Percentiles rank a stretch among this genome's conserved stretches.
Evolutionary conservation across 495 filamentous ascomycete genomes (phyloP).

Genomic region (Podospora comata): DNA sequence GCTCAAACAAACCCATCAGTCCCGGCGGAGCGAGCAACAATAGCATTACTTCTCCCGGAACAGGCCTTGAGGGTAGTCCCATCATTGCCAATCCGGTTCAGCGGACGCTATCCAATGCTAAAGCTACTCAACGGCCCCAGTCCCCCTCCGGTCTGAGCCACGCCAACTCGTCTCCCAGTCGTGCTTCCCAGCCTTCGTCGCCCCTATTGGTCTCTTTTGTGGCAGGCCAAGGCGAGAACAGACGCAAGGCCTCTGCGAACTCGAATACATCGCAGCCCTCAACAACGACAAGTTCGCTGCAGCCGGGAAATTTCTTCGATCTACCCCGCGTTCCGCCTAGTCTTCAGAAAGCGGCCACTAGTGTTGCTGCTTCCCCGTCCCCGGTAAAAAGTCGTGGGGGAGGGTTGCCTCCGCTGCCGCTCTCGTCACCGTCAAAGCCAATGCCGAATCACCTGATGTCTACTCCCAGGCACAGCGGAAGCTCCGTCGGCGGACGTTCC

Average conservation of each 20-base stretch:
- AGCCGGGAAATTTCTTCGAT: slow-evolving; percentile 73
- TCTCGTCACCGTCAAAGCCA: slow-evolving; percentile 48
- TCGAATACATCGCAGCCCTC: slow-evolving; percentile 80
- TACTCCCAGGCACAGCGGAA: slow-evolving; percentile 46
- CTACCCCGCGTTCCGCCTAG: slow-evolving; percentile 57
- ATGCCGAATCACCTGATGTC: slow-evolving; percentile 34
- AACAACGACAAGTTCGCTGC: slow-evolving; percentile 62
- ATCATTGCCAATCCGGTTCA: slow-evolving; percentile 75
- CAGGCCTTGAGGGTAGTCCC: slow-evolving; percentile 81
- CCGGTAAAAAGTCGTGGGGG: slow-evolving; percentile 71
- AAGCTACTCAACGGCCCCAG: slow-evolving; percentile 68
- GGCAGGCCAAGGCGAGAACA: slow-evolving; percentile 57
- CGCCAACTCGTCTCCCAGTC: slow-evolving; percentile 78
- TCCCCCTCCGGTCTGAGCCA: slow-evolving; percentile 81
- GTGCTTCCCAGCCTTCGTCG: slow-evolving; percentile 89
- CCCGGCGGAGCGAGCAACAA: slow-evolving; percentile 40
- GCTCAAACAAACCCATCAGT: slow-evolving; percentile 52
- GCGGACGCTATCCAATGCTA: slow-evolving; percentile 75
- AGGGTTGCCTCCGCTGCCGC: slow-evolving; percentile 46
- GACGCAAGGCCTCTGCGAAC: slow-evolving; percentile 74
- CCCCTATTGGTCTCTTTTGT: slow-evolving; percentile 90
- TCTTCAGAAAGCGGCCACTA: slow-evolving; percentile 56
- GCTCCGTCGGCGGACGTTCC: slow-evolving; percentile 54
- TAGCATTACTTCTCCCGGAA: slow-evolving; percentile 46
- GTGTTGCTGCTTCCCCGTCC: slow-evolving; percentile 66